Base-by-base conservation (phyloP, 2,329 filamentous ascomycete genomes). In the Aphanocladium album region DNA sequence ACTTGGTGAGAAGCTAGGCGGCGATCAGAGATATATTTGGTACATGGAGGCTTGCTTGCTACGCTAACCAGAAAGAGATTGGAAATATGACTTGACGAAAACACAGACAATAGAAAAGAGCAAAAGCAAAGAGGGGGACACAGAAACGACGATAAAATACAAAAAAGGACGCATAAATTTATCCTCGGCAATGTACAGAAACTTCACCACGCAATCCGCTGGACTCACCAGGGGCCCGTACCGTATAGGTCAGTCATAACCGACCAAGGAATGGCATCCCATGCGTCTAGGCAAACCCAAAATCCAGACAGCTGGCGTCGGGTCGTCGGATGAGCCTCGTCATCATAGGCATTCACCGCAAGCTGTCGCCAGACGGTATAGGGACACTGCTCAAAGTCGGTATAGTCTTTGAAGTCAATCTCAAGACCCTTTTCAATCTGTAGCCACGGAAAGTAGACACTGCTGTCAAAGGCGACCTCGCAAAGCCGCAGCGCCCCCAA, bases 381-480 rank as follows among this genome's bases (percentile, higher is more conserved):
- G 2, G 57, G 57, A 11, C 57, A 59, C 46, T 59, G 47, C 57
- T 51, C 47, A 35, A 51, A 51, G 47, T 59, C 57, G 37, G 57
- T 37, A 11, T 59, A 59, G 27, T 59, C 27, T n/a, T 52, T 52
- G 6, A 59, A 59, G 47, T 59, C 47, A 37, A 59, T 59, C 4
- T 45, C 37, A 1, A 52, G 35, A 2, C 41, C 39, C 19, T 5
- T 37, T 11, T 60, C 57, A 11, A 46, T 35, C 57, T 60, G 57
- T 30, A 60, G 27, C 57, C 57, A 60, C n/a, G 57, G 57, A 60
- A 60, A 60, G 49, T 50, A 60, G 25, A 60, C 14, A 30, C 57
- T 60, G 50, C 57, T 60, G 49, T 53, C 49, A 27, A 60, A 53
- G 1, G 49, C 49, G 7, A 60, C 23, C 50, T 60, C 57, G 41